phyloP scores from a whole-genome alignment of 805 yeast species.

The Kuraishia floccosa region DNA sequence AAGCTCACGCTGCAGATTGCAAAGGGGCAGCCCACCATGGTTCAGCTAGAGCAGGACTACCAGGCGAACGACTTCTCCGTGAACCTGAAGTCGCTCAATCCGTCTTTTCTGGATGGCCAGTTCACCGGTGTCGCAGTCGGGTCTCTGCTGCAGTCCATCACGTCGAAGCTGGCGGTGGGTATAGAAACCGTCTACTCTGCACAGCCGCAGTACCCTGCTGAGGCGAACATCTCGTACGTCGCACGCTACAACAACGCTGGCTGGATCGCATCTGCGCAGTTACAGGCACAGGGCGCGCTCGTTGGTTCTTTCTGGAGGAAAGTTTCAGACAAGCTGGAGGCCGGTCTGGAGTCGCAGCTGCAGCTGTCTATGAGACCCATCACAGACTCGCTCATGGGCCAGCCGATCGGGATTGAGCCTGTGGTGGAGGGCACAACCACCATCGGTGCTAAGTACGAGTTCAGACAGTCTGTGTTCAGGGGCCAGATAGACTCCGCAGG shows the following conservation, averaged over 20 bases:
- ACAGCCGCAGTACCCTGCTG: constrained; percentile 63
- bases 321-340: constrained; percentile 88
- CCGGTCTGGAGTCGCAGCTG: constrained; percentile 81
- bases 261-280: constrained; percentile 91
- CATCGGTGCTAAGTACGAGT: constrained; percentile 94
- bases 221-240: constrained; percentile 81
- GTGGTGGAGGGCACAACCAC: constrained; percentile 87
- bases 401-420: constrained; percentile 75
- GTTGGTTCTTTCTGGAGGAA: constrained; percentile 90
- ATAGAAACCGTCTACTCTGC: constrained; percentile 83
- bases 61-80: constrained; percentile 82
- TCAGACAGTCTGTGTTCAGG: constrained; percentile 91
- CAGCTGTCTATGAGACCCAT: constrained; percentile 69
- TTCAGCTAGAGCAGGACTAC: constrained; percentile 92
- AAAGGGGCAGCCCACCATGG: constrained; percentile 83
- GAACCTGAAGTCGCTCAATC: constrained; percentile 87
- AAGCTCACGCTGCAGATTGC: constrained; percentile 85
- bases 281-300: constrained; percentile 87
- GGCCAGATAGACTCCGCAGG: constrained; percentile 90
- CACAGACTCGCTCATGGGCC: constrained; percentile 64
- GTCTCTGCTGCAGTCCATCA: constrained; percentile 79
- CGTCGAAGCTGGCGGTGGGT: constrained; percentile 80
- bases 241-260: constrained; percentile 81
- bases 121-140: constrained; percentile 91
- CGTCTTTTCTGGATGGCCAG: constrained; percentile 61